Base-by-base conservation (phyloP, 208 protist species). In the Naegleria fowleri region DNA sequence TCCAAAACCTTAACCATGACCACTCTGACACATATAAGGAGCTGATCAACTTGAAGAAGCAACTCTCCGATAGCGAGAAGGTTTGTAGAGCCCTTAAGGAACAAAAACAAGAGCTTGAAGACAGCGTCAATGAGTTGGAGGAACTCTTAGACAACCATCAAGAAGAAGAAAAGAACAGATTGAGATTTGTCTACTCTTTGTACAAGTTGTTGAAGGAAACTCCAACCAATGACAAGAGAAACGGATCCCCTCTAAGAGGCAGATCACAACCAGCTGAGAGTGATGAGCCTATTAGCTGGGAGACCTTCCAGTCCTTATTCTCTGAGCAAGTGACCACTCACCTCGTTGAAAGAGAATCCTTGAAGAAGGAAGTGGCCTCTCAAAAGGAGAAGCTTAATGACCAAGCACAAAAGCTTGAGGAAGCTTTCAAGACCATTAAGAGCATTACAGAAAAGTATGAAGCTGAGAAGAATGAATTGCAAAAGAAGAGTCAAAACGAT, bases 261-360 rank as follows among this genome's bases (percentile, higher is more conserved):
- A 58, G 85, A 88, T 6, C 39, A 38, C 9, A 33, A 29, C 6
- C 38, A 15, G 1, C 0, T 0, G 33, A 40, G 4, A 58, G 2
- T 19, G 33, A 39, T 5, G 85, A 88, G 6, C 19, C 19, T 88
- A 88, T 88, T n/a, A 58, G n/a, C 25, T 88, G 85, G 85, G 85
- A 88, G 55, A 88, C 85, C 5, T 51, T 88, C 43, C 85, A 88
- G 19, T 36, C 41, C 5, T 39, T 40, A 39, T 88, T 88, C 43
- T 48, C 85, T 39, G 85, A 88, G n/a, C 85, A 58, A 48, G 33
- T 88, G 11, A 40, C 85, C 0, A 39, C 22, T 51, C 85, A 88
- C n/a, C 6, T 88, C 5, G 43, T 88, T 5, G 85, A 88, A 88
- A 51, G 85, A 39, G 85, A 88, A 33, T 36, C 41, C 19, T 88